Conservation (phyloP, 176 grass and related monocot genomes). For the Saccharum officinarum region DNA sequence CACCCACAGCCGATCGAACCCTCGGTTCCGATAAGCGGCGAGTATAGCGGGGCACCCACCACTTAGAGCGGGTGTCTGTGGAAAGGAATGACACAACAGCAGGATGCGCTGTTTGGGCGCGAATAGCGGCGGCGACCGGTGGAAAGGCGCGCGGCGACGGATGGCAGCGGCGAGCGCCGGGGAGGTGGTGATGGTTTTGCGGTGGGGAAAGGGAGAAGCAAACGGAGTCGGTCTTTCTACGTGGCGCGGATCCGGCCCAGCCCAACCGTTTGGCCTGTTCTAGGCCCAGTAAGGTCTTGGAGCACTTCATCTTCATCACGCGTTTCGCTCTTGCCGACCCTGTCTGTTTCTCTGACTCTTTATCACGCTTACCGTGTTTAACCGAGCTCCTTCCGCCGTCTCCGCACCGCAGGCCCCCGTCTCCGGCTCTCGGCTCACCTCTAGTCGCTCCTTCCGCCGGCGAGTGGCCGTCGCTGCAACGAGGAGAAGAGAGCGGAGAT, state of each 20-base stretch:
- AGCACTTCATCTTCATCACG: too few relatives aligned
- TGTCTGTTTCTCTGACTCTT: neutral
- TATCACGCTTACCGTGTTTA: neutral
- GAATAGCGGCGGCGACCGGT: neutral
- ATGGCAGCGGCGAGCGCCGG: conserved; percentile 22
- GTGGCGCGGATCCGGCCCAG: neutral
- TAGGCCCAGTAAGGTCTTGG: neutral
- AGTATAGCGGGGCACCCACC: neutral
- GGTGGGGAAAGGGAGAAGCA: neutral
- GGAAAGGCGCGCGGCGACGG: neutral
- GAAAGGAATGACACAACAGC: neutral
- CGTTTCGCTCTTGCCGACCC: neutral
- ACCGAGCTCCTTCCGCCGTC: neutral
- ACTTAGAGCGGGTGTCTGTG: neutral
- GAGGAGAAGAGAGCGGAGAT: conserved; percentile 28
- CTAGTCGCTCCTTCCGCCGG: neutral
- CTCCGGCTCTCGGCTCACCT: neutral
- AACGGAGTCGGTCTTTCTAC: neutral
- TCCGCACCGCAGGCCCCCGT: too few relatives aligned
- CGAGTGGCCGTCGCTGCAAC: neutral
- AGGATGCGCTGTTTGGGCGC: neutral
- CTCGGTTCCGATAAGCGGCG: neutral
- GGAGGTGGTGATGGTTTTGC: neutral
- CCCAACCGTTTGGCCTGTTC: neutral
- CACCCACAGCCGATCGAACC: neutral